These are phyloP conservation scores for Microbotryum lychnidis-dioicae DNA, from an alignment of 1,284 basidiomycete genomes.

Conservation along the genomic window DNA sequence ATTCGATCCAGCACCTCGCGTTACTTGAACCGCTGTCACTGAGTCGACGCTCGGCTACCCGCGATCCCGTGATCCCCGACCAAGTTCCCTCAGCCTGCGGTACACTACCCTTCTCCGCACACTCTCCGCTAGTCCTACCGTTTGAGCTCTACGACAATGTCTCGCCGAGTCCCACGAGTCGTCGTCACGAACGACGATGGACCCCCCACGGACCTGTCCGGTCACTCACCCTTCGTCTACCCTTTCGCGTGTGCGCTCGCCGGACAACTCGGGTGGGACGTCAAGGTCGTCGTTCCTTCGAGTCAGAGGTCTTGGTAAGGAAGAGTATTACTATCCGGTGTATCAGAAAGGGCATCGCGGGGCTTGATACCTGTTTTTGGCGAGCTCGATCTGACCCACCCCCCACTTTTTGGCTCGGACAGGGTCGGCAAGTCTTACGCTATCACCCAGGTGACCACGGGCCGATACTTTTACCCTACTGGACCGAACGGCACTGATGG, in stretches of 20 bases:
- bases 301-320: slow-evolving; percentile 72
- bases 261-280: slow-evolving; percentile 61
- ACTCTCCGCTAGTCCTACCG: not conserved
- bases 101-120: not conserved
- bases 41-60: not conserved
- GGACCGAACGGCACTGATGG: slow-evolving; percentile 52
- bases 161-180: slow-evolving; percentile 7
- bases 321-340: too few species aligned
- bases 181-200: slow-evolving; percentile 66
- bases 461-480: slow-evolving; percentile 72
- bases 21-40: too few species aligned
- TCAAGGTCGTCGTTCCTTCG: slow-evolving; percentile 78
- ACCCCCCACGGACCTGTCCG: slow-evolving; percentile 52
- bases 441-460: slow-evolving; percentile 63
- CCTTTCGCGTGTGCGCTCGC: slow-evolving; percentile 64
- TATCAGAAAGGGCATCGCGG: not conserved
- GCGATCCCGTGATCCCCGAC: too few species aligned
- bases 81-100: too few species aligned
- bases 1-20: too few species aligned
- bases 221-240: slow-evolving; percentile 73
- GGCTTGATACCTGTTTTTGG: not conserved
- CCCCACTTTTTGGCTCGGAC: not conserved
- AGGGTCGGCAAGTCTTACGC: slow-evolving; percentile 6
- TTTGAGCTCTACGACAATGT: not conserved
- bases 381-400: too few species aligned